Evolutionary conservation across 306 rosid species (phyloP).

Genomic region (Castanea mollissima): DNA sequence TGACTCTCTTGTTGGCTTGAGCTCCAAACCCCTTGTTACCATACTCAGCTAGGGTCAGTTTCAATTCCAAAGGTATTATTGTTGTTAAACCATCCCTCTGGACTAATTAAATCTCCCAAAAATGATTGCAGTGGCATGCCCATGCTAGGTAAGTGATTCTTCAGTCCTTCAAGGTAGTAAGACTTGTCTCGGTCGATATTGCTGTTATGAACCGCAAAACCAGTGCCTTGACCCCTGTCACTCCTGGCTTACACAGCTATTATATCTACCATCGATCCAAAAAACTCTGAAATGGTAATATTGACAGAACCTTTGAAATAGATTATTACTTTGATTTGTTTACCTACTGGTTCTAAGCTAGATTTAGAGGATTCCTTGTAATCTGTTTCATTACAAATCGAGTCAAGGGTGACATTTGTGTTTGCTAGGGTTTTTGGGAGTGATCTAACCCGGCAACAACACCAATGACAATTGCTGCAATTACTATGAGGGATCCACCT

Average conservation of each 20-base stretch:
- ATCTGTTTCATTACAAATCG: not conserved
- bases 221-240: not conserved
- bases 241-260: not conserved
- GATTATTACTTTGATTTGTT: not conserved
- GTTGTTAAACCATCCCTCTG: constrained; percentile 27
- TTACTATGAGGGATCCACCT: constrained; percentile 12
- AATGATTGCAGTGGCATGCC: constrained; percentile 7
- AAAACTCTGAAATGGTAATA: constrained; percentile 10
- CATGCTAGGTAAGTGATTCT: no score
- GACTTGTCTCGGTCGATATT: not conserved
- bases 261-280: not conserved
- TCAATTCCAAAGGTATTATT: constrained; percentile 25
- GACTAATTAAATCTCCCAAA: not conserved
- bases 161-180: not conserved
- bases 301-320: constrained; percentile 10
- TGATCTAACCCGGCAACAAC: not conserved
- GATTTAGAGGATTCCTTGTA: not conserved
- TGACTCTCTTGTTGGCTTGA: constrained; percentile 1
- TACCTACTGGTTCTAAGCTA: not conserved
- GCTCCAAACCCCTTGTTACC: constrained; percentile 31
- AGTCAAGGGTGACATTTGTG: not conserved
- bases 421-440: not conserved
- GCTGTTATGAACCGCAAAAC: not conserved
- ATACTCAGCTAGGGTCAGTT: constrained; percentile 18
- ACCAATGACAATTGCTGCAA: constrained; percentile 12